Base-by-base conservation (phyloP, 2,329 filamentous ascomycete species). In the Kalmusia sp. region DNA sequence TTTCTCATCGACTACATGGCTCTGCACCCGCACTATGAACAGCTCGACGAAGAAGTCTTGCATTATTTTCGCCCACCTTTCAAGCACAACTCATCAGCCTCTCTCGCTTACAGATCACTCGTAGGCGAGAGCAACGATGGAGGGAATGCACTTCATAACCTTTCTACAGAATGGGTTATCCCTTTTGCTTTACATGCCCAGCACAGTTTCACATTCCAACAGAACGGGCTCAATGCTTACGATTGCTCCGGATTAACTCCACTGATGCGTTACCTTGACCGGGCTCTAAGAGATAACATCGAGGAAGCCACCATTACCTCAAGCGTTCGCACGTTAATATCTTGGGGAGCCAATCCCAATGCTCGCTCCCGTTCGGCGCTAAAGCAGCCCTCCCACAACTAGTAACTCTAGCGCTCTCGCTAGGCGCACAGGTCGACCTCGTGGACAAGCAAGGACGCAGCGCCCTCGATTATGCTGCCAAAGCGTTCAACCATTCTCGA, bases 1-100 rank as follows among this genome's bases (percentile, higher is more conserved):
- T 49, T 49, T 17, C 46, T 49, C 6, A 40, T 49, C 22, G 46
- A 49, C n/a, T 40, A 39, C 34, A 14, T 49, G 3, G 34, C 46
- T 2, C 7, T 40, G 6, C 14, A 49, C n/a, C 46, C 46, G n/a
- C 14, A 24, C 17, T 34, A 4, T 27, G 27, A 35, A 12, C 6
- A 35, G 15, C 6, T 47, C 11, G 14, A 12, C 11, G 19, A 21
- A 6, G 27, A 3, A 14, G 6, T 6, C 2, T 21, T 45, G n/a
- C n/a, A 4, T 9, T 22, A 19, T 25, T 45, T 34, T 21, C 15
- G 17, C 4, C 41, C 41, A 4, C 7, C n/a, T 4, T 45, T 34
- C 41, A 45, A 12, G 17, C n/a, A 17, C 3, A 28, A n/a, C 11
- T 19, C 15, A 6, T 30, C 12, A n/a, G n/a, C 6, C 19, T 14